phyloP scores from a whole-genome alignment of 148 eudicot species.

The Vaccinium vitisidaea region DNA sequence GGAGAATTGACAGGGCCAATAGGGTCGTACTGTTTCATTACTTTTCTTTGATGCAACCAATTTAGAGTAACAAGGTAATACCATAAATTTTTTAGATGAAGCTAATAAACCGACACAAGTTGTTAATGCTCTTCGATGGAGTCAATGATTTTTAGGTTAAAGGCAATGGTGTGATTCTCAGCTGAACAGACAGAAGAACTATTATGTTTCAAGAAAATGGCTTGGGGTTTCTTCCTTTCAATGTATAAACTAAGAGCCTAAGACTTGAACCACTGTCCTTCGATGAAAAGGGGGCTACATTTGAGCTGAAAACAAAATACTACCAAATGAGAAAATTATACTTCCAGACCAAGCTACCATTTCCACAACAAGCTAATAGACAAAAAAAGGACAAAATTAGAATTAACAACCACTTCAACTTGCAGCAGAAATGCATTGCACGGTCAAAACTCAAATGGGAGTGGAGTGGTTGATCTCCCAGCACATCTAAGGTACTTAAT shows the following conservation, averaged over 20 bases:
- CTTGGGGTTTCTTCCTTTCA: not conserved
- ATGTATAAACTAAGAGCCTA: not conserved
- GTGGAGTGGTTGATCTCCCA: slow-evolving; percentile 9
- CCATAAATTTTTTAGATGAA: not conserved
- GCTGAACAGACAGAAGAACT: not conserved
- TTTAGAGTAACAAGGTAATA: not conserved
- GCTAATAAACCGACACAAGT: not conserved
- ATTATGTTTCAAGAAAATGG: not conserved
- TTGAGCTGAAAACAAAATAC: not conserved
- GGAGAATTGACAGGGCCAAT: not conserved
- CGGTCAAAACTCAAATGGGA: not conserved
- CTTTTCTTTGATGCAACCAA: not conserved
- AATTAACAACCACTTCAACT: not conserved
- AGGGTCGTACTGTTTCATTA: not conserved
- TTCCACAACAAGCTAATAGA: not conserved
- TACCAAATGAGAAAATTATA: not conserved
- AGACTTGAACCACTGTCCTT: not conserved
- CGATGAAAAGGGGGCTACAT: not conserved
- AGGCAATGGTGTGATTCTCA: not conserved
- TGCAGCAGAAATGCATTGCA: slow-evolving; percentile 15
- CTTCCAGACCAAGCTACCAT: not conserved
- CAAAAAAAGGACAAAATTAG: not conserved
- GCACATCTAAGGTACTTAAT: not conserved
- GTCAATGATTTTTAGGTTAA: not conserved
- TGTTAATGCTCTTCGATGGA: not conserved